Conservation (phyloP, 2,329 filamentous ascomycete genomes). For the Stachybotrys chartarum region DNA sequence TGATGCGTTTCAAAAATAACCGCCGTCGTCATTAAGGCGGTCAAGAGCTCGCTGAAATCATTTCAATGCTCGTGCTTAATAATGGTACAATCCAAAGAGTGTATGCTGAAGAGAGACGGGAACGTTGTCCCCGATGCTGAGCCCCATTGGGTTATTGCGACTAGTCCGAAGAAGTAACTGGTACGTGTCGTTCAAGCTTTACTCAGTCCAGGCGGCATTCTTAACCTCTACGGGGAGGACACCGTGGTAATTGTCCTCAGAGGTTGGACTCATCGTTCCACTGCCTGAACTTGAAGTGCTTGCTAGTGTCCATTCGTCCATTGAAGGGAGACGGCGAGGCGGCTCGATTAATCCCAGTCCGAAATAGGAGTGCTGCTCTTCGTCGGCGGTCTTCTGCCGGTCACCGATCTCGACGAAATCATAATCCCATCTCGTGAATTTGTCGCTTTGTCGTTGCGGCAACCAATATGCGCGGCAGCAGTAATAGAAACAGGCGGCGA, state of each 20-base stretch:
- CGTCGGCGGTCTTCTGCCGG: constrained; percentile 31
- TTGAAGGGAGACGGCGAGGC: constrained; percentile 43
- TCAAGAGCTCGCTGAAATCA: background rate
- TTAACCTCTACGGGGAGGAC: constrained; percentile 12
- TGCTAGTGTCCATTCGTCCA: constrained; percentile 85
- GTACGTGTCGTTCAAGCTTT: background rate
- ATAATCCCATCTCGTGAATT: constrained; percentile 89
- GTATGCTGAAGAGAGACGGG: background rate
- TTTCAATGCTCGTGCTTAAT: background rate
- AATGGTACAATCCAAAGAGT: background rate
- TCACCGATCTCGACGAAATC: constrained; percentile 87
- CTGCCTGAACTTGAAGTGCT: constrained; percentile 64
- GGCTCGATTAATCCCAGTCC: constrained; percentile 37
- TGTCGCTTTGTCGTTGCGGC: constrained; percentile 74
- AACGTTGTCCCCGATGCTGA: background rate
- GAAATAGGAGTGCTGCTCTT: constrained; percentile 38
- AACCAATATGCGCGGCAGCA: constrained; percentile 73
- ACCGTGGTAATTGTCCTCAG: constrained; percentile 32
- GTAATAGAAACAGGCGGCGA: constrained; percentile 75
- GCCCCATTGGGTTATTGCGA: background rate
- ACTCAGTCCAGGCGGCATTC: background rate
- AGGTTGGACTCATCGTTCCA: constrained; percentile 42
- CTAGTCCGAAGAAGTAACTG: background rate
- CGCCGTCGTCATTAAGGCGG: background rate
- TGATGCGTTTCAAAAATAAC: background rate